Percentiles rank a stretch among this genome's conserved stretches.
These are phyloP conservation scores for Suillus bovinus DNA, from an alignment of 768 basidiomycete species.

Conservation along the genomic window DNA sequence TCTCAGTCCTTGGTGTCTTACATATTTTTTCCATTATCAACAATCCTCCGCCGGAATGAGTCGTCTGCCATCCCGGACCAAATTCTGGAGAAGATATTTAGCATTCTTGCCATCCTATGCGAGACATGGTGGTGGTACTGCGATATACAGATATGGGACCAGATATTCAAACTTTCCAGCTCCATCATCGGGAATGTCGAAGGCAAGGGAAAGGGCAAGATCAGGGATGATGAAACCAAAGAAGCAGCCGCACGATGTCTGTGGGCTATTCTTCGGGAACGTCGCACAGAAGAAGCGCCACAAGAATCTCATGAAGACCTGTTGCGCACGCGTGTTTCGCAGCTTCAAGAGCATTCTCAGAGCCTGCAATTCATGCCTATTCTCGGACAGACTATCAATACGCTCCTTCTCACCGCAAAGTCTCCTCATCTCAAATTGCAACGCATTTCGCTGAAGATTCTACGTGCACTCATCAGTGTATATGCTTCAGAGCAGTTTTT, in stretches of 20 bases:
- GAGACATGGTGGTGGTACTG: conserved; percentile 86
- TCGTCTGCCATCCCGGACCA: conserved; percentile 73
- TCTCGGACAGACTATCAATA: conserved; percentile 80
- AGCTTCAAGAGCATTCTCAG: conserved; percentile 41
- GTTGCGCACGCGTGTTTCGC: conserved; percentile 35
- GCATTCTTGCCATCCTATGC: conserved; percentile 56
- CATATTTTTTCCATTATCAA: conserved; percentile 84
- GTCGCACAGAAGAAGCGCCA: conserved; percentile 42
- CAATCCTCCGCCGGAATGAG: conserved; percentile 76
- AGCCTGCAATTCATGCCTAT: conserved; percentile 65
- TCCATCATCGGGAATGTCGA: conserved; percentile 66
- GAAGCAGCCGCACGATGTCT: conserved; percentile 73
- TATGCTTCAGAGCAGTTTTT: conserved; percentile 53
- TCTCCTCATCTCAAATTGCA: conserved; percentile 66
- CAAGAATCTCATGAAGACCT: conserved; percentile 25
- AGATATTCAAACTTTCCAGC: conserved; percentile 76
- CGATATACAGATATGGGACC: conserved; percentile 76
- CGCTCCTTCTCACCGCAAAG: conserved; percentile 58
- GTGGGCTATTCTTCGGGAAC: conserved; percentile 57
- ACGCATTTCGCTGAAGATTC: conserved; percentile 55
- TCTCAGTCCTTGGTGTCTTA: conserved; percentile 73
- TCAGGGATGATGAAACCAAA: conserved; percentile 80
- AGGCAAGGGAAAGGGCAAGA: conserved; percentile 64
- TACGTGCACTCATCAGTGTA: conserved; percentile 49
- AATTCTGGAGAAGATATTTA: conserved; percentile 72